Evolutionary conservation across 1,284 basidiomycete genomes (phyloP), one percentile per base, ranked within the genome.

Genomic region (Xerocomus minutiporus): DNA sequence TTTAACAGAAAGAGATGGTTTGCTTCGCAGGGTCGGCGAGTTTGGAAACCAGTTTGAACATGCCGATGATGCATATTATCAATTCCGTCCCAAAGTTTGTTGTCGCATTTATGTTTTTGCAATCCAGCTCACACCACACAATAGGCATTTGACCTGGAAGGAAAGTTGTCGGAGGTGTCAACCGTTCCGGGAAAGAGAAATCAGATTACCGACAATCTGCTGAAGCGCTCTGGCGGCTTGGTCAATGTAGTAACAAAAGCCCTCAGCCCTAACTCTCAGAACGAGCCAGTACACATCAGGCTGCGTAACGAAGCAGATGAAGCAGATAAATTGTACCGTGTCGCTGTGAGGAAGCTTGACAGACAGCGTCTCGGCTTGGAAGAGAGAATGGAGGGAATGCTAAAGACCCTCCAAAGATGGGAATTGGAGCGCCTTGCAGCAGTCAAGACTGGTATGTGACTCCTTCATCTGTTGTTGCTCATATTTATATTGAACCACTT

Each of bases 321-420:
- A 42, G 89, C 92, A 0, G 88, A 94, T 64, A 79, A 82, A 54
- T 68, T 78, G 9, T 95, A 93, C 67, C 84, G 87, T 32, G 73
- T 85, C 39, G 82, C 84, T 9, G 83, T 93, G 23, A 80, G 89
- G 46, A 82, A 82, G 59, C 79, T 93, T 36, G 92, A 94, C 64
- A 74, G 85, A 46, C 88, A 90, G 63, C 77, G 93, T 26, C 77
- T 94, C 25, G 83, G 79, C 4, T 79, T 95, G 49, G 93, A 95
- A 69, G 91, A 95, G 66, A 78, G 81, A 48, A 80, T 95, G 49
- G 92, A 95, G 65, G 87, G 91, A 48, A 84, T 82, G 1, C 73
- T 95, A 42, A 91, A 88, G 70, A 67, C 77, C 1, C 76, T 93
- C 61, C 91, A 95, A 69, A 79, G 78, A 57, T 93, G 91, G 90